phyloP scores from a whole-genome alignment of 495 filamentous ascomycete species.

The Aspergillus conjunctus region DNA sequence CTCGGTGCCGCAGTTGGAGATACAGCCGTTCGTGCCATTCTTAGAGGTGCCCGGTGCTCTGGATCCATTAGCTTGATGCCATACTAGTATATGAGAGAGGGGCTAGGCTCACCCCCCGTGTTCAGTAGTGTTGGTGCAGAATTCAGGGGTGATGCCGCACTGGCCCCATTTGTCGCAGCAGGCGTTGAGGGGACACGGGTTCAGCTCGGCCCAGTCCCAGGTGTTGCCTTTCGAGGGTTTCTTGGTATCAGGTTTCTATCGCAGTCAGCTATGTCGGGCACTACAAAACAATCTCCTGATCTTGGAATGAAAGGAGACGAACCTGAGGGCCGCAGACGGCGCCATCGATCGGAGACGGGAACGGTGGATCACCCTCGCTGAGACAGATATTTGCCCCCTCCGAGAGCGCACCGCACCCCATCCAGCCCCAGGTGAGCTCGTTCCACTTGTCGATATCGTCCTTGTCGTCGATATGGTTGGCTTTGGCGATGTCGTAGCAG shows the following conservation, averaged over 20 bases:
- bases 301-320: not conserved
- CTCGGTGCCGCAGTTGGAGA: slow-evolving; percentile 10
- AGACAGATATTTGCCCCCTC: not conserved
- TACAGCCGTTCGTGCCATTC: slow-evolving; percentile 3
- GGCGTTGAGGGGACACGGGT: slow-evolving; percentile 6
- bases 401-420: slow-evolving; percentile 14
- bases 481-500: not conserved
- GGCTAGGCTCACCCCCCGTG: not conserved
- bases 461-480: not conserved
- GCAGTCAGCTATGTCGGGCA: not conserved
- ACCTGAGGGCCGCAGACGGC: slow-evolving; percentile 9
- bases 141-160: slow-evolving; percentile 6
- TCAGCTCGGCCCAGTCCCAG: slow-evolving; percentile 1
- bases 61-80: not conserved
- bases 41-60: not conserved
- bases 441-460: slow-evolving; percentile 42
- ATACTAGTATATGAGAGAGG: not conserved
- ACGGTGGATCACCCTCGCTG: slow-evolving; percentile 1
- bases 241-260: not conserved
- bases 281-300: not conserved
- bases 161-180: slow-evolving; percentile 11
- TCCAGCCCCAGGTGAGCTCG: slow-evolving; percentile 36
- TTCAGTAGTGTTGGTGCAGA: not conserved
- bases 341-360: not conserved
- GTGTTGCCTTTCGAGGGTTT: not conserved